phyloP scores from a whole-genome alignment of 257 asterid genomes.

The Coffea canephora region DNA sequence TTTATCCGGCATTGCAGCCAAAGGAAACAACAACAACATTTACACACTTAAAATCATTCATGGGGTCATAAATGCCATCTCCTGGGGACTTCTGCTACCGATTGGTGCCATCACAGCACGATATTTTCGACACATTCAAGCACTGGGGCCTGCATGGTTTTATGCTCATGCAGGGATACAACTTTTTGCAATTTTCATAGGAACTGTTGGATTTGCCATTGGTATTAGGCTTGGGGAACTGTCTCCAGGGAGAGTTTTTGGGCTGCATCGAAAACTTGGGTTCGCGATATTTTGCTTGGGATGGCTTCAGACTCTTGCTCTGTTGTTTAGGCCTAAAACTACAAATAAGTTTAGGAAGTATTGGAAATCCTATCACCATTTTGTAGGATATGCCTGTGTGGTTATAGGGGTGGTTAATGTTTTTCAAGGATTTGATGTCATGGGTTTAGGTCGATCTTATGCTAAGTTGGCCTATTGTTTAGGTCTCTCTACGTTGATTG shows the following conservation, averaged over 20 bases:
- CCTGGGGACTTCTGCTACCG: slow-evolving; percentile 88
- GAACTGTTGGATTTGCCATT: slow-evolving; percentile 71
- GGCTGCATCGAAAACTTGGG: slow-evolving; percentile 77
- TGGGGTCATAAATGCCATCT: slow-evolving; percentile 55
- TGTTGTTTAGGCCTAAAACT: slow-evolving; percentile 76
- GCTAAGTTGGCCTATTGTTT: slow-evolving; percentile 61
- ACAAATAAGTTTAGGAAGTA: slow-evolving; percentile 73
- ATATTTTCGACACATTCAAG: slow-evolving; percentile 54
- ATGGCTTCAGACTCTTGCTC: slow-evolving; percentile 82
- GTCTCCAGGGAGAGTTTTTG: slow-evolving; percentile 62
- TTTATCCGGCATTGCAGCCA: slow-evolving; percentile 51
- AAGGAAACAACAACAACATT: slow-evolving; percentile 23
- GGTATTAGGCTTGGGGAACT: slow-evolving; percentile 70
- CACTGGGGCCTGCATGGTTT: slow-evolving; percentile 75
- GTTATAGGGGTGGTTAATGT: slow-evolving; percentile 76
- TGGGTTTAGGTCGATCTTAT: slow-evolving; percentile 58
- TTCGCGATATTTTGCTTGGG: slow-evolving; percentile 68
- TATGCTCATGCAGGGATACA: slow-evolving; percentile 82
- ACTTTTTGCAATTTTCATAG: slow-evolving; percentile 50
- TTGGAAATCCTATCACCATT: slow-evolving; percentile 94
- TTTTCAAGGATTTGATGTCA: slow-evolving; percentile 74
- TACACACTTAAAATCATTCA: slow-evolving; percentile 50
- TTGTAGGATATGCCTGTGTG: slow-evolving; percentile 88
- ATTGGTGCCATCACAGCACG: slow-evolving; percentile 70
- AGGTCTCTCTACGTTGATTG: slow-evolving; percentile 66